Base-by-base conservation (phyloP, 805 yeast species). In the Monosporozyma siamensis region DNA sequence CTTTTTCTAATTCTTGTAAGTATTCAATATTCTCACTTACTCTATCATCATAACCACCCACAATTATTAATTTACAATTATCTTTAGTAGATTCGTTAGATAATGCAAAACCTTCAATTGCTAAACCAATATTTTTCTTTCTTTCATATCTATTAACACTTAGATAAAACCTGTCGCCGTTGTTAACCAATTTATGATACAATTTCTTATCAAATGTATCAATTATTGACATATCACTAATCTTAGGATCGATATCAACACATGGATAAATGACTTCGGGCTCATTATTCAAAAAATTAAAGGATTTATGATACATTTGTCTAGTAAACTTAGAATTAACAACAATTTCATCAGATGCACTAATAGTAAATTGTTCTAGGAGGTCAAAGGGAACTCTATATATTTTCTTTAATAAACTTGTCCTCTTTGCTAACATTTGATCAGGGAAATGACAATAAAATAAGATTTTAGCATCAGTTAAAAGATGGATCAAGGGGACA, bases 391-490 rank as follows among this genome's bases (percentile, higher is more conserved):
- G 92, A 4, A 72, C 41, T 48, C 99, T 69, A 63, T 92, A 92
- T 0, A 83, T 39, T 46, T 64, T 66, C 53, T 87, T 80, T 7
- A 82, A 22, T 1, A 70, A 22, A 2, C 80, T 66, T 3, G 71
- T 66, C 41, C 80, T 80, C 15, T 67, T 66, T 0, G 95, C 81
- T 34, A 90, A 66, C 39, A 82, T 68, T 56, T 82, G 82, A 61
- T 92, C 99, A 0, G 99, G 98, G 61, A 90, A 90, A 66, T 92
- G 99, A 55, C 98, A 89, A 62, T 92, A 92, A 58, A 90, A 92
- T 40, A 92, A 64, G 3, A 84, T 71, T 40, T 75, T 75, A 6
- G 61, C 43, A 42, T 48, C 48, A 61, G 75, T 46, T 63, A 58
- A 49, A 55, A 56, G 29, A 44, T 67, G 78, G 17, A 92, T 52